phyloP scores from a whole-genome alignment of 148 eudicot genomes.

The Heliosperma pusillum region DNA sequence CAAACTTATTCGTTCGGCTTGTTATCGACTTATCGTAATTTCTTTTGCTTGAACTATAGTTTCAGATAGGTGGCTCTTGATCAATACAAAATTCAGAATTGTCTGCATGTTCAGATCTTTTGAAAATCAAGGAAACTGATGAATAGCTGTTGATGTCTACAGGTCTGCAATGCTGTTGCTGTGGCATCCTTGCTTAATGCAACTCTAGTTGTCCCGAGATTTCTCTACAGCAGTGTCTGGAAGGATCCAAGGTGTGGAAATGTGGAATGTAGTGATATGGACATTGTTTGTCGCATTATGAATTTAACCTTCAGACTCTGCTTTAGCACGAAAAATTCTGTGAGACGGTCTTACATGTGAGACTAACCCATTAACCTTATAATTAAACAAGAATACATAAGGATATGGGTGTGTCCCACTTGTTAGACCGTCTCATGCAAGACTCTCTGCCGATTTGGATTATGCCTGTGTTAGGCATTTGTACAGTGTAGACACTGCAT shows the following conservation, averaged over 20 bases:
- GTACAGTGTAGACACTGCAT: not conserved
- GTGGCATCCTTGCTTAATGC: constrained; percentile 89
- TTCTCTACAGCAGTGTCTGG: constrained; percentile 95
- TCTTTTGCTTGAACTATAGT: not conserved
- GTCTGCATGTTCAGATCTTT: not conserved
- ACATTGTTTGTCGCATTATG: not conserved
- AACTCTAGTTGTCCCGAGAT: constrained; percentile 78
- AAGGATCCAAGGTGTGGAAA: constrained; percentile 78
- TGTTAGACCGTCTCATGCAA: not conserved
- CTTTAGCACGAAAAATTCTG: not conserved
- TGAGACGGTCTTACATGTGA: not conserved
- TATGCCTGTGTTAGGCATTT: not conserved
- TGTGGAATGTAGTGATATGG: constrained; percentile 16
- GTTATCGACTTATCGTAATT: no score
- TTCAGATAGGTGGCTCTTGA: not conserved
- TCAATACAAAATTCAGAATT: not conserved
- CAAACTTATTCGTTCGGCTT: not conserved
- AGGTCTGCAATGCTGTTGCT: constrained; percentile 98
- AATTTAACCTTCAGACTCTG: not conserved
- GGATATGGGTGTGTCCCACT: not conserved
- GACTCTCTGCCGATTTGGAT: not conserved
- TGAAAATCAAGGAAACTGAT: constrained; percentile 1
- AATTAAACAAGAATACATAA: not conserved
- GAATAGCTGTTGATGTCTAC: constrained; percentile 22
- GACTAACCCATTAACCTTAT: not conserved